Evolutionary conservation across 225 moss, liverwort and hornwort genomes (phyloP).

Genomic region (Antitrichia curtipendula): DNA sequence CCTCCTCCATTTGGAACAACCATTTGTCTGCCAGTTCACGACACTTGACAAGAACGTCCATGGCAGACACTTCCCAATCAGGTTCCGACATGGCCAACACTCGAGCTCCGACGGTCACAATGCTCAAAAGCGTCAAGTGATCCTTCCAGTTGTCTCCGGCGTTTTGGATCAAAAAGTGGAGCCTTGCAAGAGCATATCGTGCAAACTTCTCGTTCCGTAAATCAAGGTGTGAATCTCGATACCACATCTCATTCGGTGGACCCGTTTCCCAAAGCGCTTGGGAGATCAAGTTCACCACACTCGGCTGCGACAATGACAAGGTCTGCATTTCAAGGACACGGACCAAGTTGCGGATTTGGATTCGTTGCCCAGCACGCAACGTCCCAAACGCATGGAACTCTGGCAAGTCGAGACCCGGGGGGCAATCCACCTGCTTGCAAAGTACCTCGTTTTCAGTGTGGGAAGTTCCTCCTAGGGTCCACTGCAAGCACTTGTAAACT

Average conservation of each 20-base stretch:
- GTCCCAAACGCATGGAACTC: conserved; percentile 14
- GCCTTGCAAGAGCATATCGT: neutral
- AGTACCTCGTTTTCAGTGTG: conserved; percentile 17
- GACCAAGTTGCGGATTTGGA: conserved; percentile 10
- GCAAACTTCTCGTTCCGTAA: neutral
- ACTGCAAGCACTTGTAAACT: conserved; percentile 1
- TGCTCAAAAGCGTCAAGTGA: conserved; percentile 8
- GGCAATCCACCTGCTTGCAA: neutral
- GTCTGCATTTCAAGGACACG: conserved; percentile 16
- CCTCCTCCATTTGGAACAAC: conserved; percentile 2
- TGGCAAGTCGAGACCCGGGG: neutral
- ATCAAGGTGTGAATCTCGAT: conserved; percentile 6
- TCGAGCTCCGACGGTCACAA: neutral
- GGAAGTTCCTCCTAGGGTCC: neutral
- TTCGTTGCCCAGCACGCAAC: neutral
- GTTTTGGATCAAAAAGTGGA: neutral
- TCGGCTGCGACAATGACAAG: conserved; percentile 4
- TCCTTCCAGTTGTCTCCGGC: conserved; percentile 22
- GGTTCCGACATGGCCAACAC: neutral
- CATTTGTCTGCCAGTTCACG: neutral
- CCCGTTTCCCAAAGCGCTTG: conserved; percentile 30
- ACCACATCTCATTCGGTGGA: neutral
- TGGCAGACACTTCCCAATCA: neutral
- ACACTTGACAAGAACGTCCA: neutral
- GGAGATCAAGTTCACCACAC: conserved; percentile 19